These are phyloP conservation scores for Hymenoscyphus salicellus DNA, from an alignment of 2,329 filamentous ascomycete species.

Conservation along the genomic window DNA sequence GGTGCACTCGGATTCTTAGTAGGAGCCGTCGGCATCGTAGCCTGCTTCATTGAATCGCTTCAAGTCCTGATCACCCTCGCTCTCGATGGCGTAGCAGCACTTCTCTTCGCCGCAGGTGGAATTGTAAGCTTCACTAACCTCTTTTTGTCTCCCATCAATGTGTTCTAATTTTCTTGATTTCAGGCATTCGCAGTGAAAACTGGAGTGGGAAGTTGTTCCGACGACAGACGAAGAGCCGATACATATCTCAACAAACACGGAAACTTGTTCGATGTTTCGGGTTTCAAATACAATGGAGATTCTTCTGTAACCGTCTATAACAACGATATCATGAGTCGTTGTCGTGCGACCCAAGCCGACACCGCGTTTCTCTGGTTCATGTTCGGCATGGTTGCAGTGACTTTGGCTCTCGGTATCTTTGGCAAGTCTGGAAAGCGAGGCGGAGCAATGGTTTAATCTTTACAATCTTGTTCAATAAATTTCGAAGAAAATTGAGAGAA, in stretches of 20 bases:
- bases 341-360: constrained; percentile 25
- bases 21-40: constrained; percentile 22
- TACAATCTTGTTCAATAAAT: not conserved
- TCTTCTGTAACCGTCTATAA: not conserved
- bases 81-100: constrained; percentile 26
- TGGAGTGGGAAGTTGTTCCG: constrained; percentile 27
- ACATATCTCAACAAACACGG: constrained; percentile 10
- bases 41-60: constrained; percentile 27
- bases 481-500: not conserved
- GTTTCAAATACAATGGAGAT: constrained; percentile 10
- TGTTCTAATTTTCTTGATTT: not conserved
- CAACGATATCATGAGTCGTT: constrained; percentile 18
- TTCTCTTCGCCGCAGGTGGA: constrained; percentile 32
- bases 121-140: constrained; percentile 23
- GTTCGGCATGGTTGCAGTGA: constrained; percentile 21
- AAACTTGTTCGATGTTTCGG: constrained; percentile 14
- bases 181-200: constrained; percentile 30
- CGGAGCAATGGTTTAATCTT: constrained; percentile 19
- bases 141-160: not conserved
- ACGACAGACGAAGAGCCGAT: constrained; percentile 4
- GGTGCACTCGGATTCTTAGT: constrained; percentile 26
- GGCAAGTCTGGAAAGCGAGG: constrained; percentile 21
- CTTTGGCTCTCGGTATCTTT: constrained; percentile 19
- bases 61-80: constrained; percentile 27
- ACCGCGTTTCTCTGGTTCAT: constrained; percentile 31